Evolutionary conservation across 2,329 filamentous ascomycete species (phyloP), one percentile per base, ranked within the genome.

Genomic region (Cladosporium sp.): DNA sequence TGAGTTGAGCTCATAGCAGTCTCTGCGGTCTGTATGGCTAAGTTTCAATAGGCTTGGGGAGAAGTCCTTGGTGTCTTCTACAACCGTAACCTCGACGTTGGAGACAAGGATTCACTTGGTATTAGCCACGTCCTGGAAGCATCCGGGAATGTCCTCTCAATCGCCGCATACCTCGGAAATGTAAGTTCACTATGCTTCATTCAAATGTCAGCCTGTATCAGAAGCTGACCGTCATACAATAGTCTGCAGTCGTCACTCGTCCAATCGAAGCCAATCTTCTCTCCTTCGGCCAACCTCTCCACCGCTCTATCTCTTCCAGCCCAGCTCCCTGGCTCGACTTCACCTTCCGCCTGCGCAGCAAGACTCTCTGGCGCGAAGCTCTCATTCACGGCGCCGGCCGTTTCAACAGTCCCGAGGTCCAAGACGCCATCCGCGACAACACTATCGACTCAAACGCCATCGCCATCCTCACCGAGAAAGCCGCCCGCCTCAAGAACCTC

Each of bases 231-330:
- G 17, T 5, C 19, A 11, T 15, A 1, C 58, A 71, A 1, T 57
- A 71, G 68, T 55, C 68, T 34, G 65, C 69, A 14, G 64, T 75
- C 50, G 70, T 84, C 60, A 72, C 73, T 50, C 74, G 76, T 25
- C 68, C 74, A 3, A 74, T 83, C 60, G 78, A 81, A 59, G 73
- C 77, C 37, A 75, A 76, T 1, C 74, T 83, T 2, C 67, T 81
- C 56, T 74, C 75, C 51, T 74, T 77, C 36, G 78, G 77, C 19
- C 77, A 80, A 60, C 64, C 69, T 5, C 71, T 83, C 7, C 80
- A 75, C 67, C 71, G 69, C 14, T 71, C 75, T 5, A 78, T 84
- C 60, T 66, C 76, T 11, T 60, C 63, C 19, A 72, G 72, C 34
- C 79, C 81, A 0, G 62, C 72, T 14, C 67, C 64, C 0, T 84